Evolutionary conservation across 345 rosid species (phyloP).

Genomic region (Camelina sativa): DNA sequence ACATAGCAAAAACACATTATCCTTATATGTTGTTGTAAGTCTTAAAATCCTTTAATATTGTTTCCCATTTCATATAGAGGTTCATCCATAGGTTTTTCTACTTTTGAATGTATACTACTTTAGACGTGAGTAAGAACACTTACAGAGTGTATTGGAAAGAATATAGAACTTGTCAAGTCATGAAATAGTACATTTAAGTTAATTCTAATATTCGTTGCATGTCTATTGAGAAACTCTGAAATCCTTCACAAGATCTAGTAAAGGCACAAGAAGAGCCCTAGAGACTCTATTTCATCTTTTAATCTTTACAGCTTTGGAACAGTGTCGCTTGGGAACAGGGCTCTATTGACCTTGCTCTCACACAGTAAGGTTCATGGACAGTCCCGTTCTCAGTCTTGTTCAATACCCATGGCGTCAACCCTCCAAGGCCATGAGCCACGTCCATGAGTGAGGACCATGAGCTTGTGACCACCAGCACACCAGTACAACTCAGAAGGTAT

Average conservation of each 20-base stretch:
- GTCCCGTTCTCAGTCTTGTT: slow-evolving; percentile 30
- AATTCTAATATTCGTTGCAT: slow-evolving; percentile 8
- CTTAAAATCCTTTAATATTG: background rate
- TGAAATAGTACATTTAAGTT: slow-evolving; percentile 18
- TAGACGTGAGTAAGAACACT: slow-evolving; percentile 30
- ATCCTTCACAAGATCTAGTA: slow-evolving; percentile 37
- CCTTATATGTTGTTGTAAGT: slow-evolving; percentile 35
- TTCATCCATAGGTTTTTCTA: slow-evolving; percentile 19
- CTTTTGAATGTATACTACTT: slow-evolving; percentile 35
- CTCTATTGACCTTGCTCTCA: slow-evolving; percentile 44
- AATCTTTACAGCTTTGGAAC: slow-evolving; percentile 37
- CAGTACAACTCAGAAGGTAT: slow-evolving; percentile 48
- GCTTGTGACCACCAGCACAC: slow-evolving; percentile 43
- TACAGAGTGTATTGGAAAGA: slow-evolving; percentile 15
- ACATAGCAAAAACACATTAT: slow-evolving; percentile 29
- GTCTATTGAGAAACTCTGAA: slow-evolving; percentile 15
- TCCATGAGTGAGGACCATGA: slow-evolving; percentile 42
- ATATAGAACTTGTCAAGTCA: slow-evolving; percentile 24
- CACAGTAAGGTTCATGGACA: slow-evolving; percentile 44
- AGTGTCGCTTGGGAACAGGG: slow-evolving; percentile 44
- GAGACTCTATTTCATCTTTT: slow-evolving; percentile 20
- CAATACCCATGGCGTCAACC: slow-evolving; percentile 47
- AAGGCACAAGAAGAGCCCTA: slow-evolving; percentile 13
- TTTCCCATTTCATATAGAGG: background rate
- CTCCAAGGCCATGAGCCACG: slow-evolving; percentile 44